Percentiles rank a stretch among this genome's conserved stretches.
phyloP scores from a whole-genome alignment of 2,329 filamentous ascomycete genomes.

The Lecanicillium sp. region DNA sequence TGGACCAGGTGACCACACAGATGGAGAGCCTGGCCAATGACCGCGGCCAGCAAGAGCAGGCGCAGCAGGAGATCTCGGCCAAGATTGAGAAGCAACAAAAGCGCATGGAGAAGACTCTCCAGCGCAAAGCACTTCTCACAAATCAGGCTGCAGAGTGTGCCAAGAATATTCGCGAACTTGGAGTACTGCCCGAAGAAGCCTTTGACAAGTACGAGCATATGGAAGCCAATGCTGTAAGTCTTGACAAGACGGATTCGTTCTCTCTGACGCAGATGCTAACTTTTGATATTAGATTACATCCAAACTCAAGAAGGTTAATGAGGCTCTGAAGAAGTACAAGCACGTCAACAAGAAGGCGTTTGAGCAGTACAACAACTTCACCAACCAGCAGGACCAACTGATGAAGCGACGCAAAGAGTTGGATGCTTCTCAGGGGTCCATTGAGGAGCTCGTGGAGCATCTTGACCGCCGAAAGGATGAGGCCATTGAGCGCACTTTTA shows the following conservation, averaged over 20 bases:
- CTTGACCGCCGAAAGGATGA: slow-evolving; percentile 95
- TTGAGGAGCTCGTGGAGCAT: slow-evolving; percentile 85
- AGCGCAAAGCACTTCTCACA: slow-evolving; percentile 74
- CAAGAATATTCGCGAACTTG: slow-evolving; percentile 85
- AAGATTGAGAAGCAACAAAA: slow-evolving; percentile 82
- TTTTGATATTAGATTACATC: slow-evolving; percentile 39
- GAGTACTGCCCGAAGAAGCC: slow-evolving; percentile 87
- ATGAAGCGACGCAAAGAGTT: slow-evolving; percentile 80
- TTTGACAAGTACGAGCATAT: slow-evolving; percentile 85
- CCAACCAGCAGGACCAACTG: slow-evolving; percentile 79
- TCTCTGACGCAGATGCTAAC: neutral
- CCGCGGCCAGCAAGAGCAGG: slow-evolving; percentile 58
- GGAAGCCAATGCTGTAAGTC: slow-evolving; percentile 67
- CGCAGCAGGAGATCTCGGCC: slow-evolving; percentile 66
- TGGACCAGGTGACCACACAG: slow-evolving; percentile 45
- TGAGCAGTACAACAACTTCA: slow-evolving; percentile 98
- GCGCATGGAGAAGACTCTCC: slow-evolving; percentile 83
- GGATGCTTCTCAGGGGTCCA: slow-evolving; percentile 76
- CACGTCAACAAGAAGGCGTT: slow-evolving; percentile 99
- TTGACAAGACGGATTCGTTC: slow-evolving; percentile 7
- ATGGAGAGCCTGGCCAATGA: slow-evolving; percentile 48
- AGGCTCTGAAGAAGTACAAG: slow-evolving; percentile 90
- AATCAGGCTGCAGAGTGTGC: slow-evolving; percentile 73
- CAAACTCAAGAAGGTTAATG: slow-evolving; percentile 82
- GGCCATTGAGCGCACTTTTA: slow-evolving; percentile 96